Percentiles rank a stretch among this genome's conserved stretches.
Evolutionary conservation across 768 basidiomycete genomes (phyloP).

Genomic region (Tylopilus subfusipes): DNA sequence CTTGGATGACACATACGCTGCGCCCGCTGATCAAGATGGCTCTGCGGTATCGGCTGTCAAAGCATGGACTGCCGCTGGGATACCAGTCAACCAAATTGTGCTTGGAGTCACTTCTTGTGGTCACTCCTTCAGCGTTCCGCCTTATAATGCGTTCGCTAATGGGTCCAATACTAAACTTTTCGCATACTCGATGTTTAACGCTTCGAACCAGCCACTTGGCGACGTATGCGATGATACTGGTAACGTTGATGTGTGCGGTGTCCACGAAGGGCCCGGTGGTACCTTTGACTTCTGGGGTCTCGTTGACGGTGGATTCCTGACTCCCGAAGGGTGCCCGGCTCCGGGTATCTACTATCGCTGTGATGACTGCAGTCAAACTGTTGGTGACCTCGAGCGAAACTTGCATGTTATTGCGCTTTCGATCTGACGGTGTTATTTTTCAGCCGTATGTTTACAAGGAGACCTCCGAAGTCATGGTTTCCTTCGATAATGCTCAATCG

Average conservation of each 20-base stretch:
- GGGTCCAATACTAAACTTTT: slow-evolving; percentile 36
- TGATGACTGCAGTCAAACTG: slow-evolving; percentile 71
- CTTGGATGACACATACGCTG: slow-evolving; percentile 69
- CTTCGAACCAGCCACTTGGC: slow-evolving; percentile 42
- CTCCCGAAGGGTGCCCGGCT: slow-evolving; percentile 26
- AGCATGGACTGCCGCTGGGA: slow-evolving; percentile 72
- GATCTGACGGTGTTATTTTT: neutral
- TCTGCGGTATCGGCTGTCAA: slow-evolving; percentile 72
- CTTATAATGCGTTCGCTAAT: slow-evolving; percentile 35
- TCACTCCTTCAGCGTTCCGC: slow-evolving; percentile 57
- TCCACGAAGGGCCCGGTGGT: slow-evolving; percentile 44
- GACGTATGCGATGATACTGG: slow-evolving; percentile 53
- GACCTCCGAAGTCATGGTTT: slow-evolving; percentile 52
- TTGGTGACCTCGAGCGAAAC: slow-evolving; percentile 40
- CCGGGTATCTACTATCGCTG: slow-evolving; percentile 51
- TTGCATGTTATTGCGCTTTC: neutral
- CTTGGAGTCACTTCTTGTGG: slow-evolving; percentile 83
- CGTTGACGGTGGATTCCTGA: slow-evolving; percentile 53
- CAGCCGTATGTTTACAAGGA: slow-evolving; percentile 68
- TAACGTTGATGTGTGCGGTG: slow-evolving; percentile 53
- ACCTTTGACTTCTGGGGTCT: slow-evolving; percentile 60
- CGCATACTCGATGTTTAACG: slow-evolving; percentile 49
- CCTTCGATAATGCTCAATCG: slow-evolving; percentile 60
- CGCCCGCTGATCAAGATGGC: slow-evolving; percentile 53
- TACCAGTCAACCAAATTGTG: slow-evolving; percentile 66